Evolutionary conservation across 371 early-diverging fungal genomes (phyloP).

Genomic region (Syncephalastrum racemosum): DNA sequence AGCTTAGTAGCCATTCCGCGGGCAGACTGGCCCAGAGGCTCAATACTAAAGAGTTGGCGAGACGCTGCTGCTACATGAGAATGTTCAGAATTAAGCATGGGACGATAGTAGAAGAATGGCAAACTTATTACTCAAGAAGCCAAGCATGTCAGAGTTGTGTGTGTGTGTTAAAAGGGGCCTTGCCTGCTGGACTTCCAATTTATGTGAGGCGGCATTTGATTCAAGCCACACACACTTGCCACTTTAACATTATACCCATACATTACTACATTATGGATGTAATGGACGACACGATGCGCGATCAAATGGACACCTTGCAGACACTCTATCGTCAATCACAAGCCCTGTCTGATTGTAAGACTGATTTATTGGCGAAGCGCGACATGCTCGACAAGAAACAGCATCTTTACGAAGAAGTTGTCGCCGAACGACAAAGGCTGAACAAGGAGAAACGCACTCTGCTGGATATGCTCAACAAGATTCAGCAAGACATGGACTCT

Average conservation of each 20-base stretch:
- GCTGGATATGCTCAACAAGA: constrained; percentile 42
- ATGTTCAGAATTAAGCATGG: neutral
- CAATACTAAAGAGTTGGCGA: constrained; percentile 18
- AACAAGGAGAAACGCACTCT: constrained; percentile 36
- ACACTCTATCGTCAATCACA: neutral
- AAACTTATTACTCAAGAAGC: constrained; percentile 9
- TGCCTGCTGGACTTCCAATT: too few relatives aligned
- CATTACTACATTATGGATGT: too few relatives aligned
- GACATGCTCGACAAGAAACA: constrained; percentile 40
- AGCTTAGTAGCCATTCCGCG: constrained; percentile 46
- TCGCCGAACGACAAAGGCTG: constrained; percentile 36
- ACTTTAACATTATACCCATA: too few relatives aligned
- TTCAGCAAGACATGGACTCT: constrained; percentile 45
- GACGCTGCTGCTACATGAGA: constrained; percentile 11
- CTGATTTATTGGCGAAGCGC: constrained; percentile 30
- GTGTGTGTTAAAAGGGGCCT: constrained; percentile 1
- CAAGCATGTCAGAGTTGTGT: constrained; percentile 8
- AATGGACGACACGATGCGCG: constrained; percentile 1
- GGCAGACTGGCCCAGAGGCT: constrained; percentile 34
- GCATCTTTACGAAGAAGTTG: constrained; percentile 34
- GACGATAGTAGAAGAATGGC: too few relatives aligned
- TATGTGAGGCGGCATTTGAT: too few relatives aligned
- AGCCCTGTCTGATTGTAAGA: constrained; percentile 37
- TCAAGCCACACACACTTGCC: too few relatives aligned
- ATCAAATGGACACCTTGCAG: constrained; percentile 6